Evolutionary conservation across 441 rosid species (phyloP), one percentile per base, ranked within the genome.

Genomic region (Gossypium davidsonii): DNA sequence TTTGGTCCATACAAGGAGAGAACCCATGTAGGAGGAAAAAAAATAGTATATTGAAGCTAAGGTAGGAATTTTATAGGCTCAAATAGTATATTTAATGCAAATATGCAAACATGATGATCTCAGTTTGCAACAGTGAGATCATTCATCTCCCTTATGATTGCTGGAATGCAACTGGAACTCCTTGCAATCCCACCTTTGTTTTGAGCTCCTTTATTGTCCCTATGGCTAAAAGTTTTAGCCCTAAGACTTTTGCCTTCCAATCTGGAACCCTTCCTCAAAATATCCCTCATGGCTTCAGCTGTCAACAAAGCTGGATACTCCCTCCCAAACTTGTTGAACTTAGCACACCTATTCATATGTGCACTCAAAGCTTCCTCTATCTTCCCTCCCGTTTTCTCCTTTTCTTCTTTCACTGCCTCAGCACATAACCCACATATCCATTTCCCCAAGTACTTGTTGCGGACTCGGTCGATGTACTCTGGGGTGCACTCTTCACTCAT

Each of bases 321-420:
- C 81, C 97, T 84, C 3, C 87, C 89, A 15, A 89, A 80, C 79
- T 87, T 91, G 84, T 90, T 91, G 37, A 92, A 95, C 86, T 85
- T 89, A 0, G 90, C 84, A 52, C 96, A 91, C 0, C 91, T 89
- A 14, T 76, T 88, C 91, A 91, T 93, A 70, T 95, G 99, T 15
- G 82, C 48, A 20, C 63, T 85, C 81, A 95, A 67, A 3, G 91
- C 98, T 78, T 86, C 94, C 51, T 92, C 93, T 28, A 76, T 76
- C 53, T 74, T 76, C 65, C 83, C 88, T 9, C 88, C 92, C 20
- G 62, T 80, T 73, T 90, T 93, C 82, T 81, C 91, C 79, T 76
- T 84, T 84, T 92, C 97, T 65, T 83, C 95, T 70, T 92, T 92
- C 81, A 93, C 97, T 3, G 98, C 99, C 85, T 95, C 99, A 0